phyloP scores from a whole-genome alignment of 768 basidiomycete genomes.

The Suillus sp. region DNA sequence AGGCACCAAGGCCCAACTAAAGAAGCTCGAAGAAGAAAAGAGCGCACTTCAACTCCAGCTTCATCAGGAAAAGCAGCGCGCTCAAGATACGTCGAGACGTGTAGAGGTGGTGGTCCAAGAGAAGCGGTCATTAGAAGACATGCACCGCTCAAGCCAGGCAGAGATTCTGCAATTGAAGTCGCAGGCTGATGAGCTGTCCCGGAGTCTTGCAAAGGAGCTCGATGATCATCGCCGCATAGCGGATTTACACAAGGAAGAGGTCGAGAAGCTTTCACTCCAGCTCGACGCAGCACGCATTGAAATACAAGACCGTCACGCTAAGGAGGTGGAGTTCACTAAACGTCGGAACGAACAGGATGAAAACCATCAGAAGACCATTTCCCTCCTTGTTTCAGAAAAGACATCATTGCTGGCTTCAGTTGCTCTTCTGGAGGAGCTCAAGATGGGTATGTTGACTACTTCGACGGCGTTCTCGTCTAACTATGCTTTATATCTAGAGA shows the following conservation, averaged over 20 bases:
- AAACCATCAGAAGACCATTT: slow-evolving; percentile 73
- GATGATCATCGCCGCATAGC: slow-evolving; percentile 6
- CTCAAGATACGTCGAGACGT: slow-evolving; percentile 5
- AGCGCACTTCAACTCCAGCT: slow-evolving; percentile 29
- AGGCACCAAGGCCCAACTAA: neutral
- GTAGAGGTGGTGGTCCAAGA: slow-evolving; percentile 25
- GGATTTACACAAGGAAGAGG: slow-evolving; percentile 3
- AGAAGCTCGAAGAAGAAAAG: slow-evolving; percentile 20
- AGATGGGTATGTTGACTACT: slow-evolving; percentile 49
- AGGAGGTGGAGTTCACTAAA: slow-evolving; percentile 16
- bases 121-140: slow-evolving; percentile 26
- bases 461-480: slow-evolving; percentile 11
- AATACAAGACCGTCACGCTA: slow-evolving; percentile 23
- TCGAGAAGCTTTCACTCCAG: slow-evolving; percentile 17
- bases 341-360: slow-evolving; percentile 39
- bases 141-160: slow-evolving; percentile 14
- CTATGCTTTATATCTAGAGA: slow-evolving; percentile 36
- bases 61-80: slow-evolving; percentile 16
- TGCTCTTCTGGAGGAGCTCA: slow-evolving; percentile 58
- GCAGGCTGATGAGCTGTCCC: slow-evolving; percentile 15
- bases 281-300: slow-evolving; percentile 21
- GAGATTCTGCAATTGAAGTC: slow-evolving; percentile 23
- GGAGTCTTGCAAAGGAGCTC: slow-evolving; percentile 9
- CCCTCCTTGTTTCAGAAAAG: slow-evolving; percentile 77
- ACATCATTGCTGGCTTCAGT: slow-evolving; percentile 58